Percentiles rank a stretch among this genome's conserved stretches.
Conservation (phyloP, 179 eudicot species). For the Silene coronaria region DNA sequence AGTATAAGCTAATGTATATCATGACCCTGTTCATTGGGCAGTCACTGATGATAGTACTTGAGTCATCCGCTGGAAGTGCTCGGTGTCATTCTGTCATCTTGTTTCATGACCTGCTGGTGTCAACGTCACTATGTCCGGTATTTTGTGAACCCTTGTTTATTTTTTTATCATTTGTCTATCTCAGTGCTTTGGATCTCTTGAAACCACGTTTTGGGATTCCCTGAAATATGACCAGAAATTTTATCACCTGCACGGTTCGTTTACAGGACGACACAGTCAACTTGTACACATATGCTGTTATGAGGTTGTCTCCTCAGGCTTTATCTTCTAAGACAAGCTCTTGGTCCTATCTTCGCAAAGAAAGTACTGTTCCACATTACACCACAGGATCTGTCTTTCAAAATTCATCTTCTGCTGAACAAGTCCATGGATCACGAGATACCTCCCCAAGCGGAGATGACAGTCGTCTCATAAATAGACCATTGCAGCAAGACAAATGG, state of each 20-base stretch:
- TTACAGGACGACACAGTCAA: constrained; percentile 75
- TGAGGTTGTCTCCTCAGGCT: constrained; percentile 76
- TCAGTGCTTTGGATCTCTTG: background rate
- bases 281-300: constrained; percentile 65
- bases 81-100: constrained; percentile 68
- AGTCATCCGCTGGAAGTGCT: constrained; percentile 59
- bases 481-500: constrained; percentile 72
- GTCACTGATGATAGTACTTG: constrained; percentile 69
- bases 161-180: background rate
- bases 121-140: constrained; percentile 82
- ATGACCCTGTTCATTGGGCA: constrained; percentile 33
- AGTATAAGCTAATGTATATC: background rate
- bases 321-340: constrained; percentile 60
- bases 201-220: background rate
- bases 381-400: background rate
- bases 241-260: constrained; percentile 5
- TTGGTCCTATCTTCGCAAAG: constrained; percentile 77
- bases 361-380: constrained; percentile 43
- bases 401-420: background rate
- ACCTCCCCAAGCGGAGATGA: constrained; percentile 44
- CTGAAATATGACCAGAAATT: background rate
- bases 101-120: constrained; percentile 88
- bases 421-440: constrained; percentile 37
- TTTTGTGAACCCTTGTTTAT: constrained; percentile 26
- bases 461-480: constrained; percentile 48